A percentile compares a stretch with the other conserved stretches of the same genome.
Conservation (phyloP, 495 filamentous ascomycete genomes). For the Xylaria cubensis region DNA sequence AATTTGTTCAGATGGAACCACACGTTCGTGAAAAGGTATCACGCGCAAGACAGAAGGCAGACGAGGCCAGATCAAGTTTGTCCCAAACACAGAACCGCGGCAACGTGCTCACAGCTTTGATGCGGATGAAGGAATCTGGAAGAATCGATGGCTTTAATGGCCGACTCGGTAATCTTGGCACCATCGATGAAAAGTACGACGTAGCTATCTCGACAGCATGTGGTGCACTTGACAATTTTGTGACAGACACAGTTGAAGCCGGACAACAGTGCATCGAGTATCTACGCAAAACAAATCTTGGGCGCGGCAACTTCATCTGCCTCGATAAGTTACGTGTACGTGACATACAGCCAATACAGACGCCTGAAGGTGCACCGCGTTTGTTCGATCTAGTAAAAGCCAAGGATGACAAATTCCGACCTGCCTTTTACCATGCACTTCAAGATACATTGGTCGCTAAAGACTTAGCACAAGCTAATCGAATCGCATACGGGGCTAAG, state of each 20-base stretch:
- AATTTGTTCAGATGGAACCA: constrained; percentile 77
- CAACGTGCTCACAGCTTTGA: constrained; percentile 87
- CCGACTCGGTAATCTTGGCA: constrained; percentile 92
- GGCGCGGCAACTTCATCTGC: constrained; percentile 96
- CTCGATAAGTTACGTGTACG: constrained; percentile 82
- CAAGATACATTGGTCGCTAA: constrained; percentile 93
- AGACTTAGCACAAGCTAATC: constrained; percentile 90
- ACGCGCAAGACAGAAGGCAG: constrained; percentile 87
- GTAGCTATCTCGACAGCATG: constrained; percentile 97
- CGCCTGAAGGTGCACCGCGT: constrained; percentile 89
- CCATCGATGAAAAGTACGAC: constrained; percentile 93
- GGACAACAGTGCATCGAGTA: constrained; percentile 98
- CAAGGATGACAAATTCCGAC: constrained; percentile 84
- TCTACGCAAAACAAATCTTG: constrained; percentile 94
- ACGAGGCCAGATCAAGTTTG: constrained; percentile 89
- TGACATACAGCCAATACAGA: constrained; percentile 78
- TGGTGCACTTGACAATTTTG: constrained; percentile 87
- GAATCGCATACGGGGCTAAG: constrained; percentile 90
- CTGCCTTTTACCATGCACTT: constrained; percentile 92
- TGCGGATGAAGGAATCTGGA: constrained; percentile 94
- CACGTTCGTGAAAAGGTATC: constrained; percentile 82
- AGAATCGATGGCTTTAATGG: constrained; percentile 97
- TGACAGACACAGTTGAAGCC: constrained; percentile 92
- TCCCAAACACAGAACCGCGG: constrained; percentile 90
- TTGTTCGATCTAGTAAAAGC: constrained; percentile 92